Conservation (phyloP, 2,329 filamentous ascomycete species). For the Geosmithia morbida region DNA sequence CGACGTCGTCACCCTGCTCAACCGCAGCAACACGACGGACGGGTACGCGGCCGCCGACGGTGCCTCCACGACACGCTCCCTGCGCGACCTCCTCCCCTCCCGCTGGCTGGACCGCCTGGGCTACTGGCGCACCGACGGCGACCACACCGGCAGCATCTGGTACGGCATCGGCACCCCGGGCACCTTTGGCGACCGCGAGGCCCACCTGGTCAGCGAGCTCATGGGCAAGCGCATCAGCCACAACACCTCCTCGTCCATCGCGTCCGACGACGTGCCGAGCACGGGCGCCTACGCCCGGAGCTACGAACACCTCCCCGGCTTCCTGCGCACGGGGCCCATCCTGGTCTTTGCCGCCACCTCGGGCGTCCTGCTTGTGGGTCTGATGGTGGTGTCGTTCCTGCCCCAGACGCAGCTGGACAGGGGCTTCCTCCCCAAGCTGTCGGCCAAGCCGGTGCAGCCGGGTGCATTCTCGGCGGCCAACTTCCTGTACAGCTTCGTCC, state of each 20-base stretch:
- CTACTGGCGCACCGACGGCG: conserved; percentile 64
- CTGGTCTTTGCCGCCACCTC: conserved; percentile 48
- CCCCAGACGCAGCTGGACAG: conserved; percentile 46
- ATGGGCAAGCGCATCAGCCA: conserved; percentile 13
- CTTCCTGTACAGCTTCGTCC: conserved; percentile 72
- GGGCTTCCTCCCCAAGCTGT: conserved; percentile 60
- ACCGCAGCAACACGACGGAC: conserved; percentile 62
- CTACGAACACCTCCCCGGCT: conserved; percentile 63
- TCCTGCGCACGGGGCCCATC: conserved; percentile 52
- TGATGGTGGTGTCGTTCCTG: conserved; percentile 69
- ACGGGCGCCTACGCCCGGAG: conserved; percentile 5
- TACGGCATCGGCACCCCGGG: conserved; percentile 53
- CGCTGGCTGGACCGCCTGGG: conserved; percentile 60
- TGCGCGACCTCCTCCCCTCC: conserved; percentile 36
- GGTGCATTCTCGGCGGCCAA: conserved; percentile 72
- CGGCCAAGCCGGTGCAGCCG: conserved; percentile 36
- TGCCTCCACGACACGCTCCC: conserved; percentile 29
- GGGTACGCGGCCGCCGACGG: conserved; percentile 58
- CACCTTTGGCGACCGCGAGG: conserved; percentile 17
- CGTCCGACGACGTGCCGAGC: conserved; percentile 12
- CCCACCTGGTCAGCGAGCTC: conserved; percentile 9
- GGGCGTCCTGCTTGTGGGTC: conserved; percentile 48
- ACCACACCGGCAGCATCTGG: conserved; percentile 51
- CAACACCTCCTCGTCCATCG: conserved; percentile 12
- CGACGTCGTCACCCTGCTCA: conserved; percentile 64